Percentiles rank a stretch among this genome's conserved stretches.
Conservation (phyloP, 345 rosid species). For the Camelina laxa region DNA sequence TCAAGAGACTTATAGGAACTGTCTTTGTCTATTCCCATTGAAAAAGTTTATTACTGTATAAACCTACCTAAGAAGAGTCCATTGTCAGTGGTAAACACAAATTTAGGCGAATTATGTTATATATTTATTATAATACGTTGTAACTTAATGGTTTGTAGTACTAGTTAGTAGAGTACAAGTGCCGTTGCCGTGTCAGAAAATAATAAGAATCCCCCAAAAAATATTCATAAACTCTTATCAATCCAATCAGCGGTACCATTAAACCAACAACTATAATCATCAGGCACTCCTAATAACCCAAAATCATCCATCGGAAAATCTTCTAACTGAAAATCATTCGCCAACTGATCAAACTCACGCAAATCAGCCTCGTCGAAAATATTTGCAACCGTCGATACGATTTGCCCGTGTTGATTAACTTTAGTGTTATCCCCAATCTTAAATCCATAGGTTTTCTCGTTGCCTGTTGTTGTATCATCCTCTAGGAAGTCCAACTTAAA, state of each 20-base stretch:
- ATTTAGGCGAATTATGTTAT: too few relatives aligned
- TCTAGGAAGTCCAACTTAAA: not conserved
- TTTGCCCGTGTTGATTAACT: not conserved
- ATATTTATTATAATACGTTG: too few relatives aligned
- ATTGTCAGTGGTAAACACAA: too few relatives aligned
- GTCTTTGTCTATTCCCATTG: too few relatives aligned
- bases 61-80: too few relatives aligned
- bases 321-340: not conserved
- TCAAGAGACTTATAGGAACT: too few relatives aligned
- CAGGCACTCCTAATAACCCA: not conserved
- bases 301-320: not conserved
- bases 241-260: not conserved
- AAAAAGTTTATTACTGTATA: too few relatives aligned
- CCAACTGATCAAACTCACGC: not conserved
- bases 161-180: not conserved
- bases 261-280: constrained; percentile 4
- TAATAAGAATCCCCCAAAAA: not conserved
- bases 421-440: not conserved
- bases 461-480: not conserved
- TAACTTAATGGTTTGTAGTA: not conserved
- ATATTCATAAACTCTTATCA: not conserved
- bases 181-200: not conserved
- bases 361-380: not conserved
- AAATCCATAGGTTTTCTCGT: not conserved
- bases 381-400: not conserved